These are phyloP conservation scores for Papiliotrema flavescens DNA, from an alignment of 1,284 basidiomycete species.

Conservation along the genomic window DNA sequence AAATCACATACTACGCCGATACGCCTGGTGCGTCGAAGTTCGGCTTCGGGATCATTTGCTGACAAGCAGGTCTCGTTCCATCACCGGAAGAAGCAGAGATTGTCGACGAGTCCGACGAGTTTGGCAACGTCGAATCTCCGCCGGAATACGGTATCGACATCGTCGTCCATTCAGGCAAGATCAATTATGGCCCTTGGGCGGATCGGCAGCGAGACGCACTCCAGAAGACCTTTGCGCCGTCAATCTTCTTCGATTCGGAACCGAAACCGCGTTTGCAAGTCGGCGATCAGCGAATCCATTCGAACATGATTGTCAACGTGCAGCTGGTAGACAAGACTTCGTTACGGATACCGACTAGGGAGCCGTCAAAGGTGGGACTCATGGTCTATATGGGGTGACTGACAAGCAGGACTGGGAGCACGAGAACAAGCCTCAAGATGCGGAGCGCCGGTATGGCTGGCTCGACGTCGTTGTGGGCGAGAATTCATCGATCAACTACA, in stretches of 20 bases:
- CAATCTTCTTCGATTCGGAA: slow-evolving; percentile 64
- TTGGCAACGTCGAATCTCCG: slow-evolving; percentile 79
- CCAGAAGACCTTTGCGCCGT: slow-evolving; percentile 76
- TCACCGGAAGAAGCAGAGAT: slow-evolving; percentile 48
- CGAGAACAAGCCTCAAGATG: slow-evolving; percentile 30
- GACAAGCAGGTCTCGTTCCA: slow-evolving; percentile 43
- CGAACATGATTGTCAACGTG: slow-evolving; percentile 69
- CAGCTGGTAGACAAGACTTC: slow-evolving; percentile 72
- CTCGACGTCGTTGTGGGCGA: slow-evolving; percentile 73
- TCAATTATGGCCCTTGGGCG: slow-evolving; percentile 90
- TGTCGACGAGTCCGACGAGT: slow-evolving; percentile 55
- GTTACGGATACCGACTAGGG: slow-evolving; percentile 77
- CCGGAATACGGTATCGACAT: slow-evolving; percentile 90
- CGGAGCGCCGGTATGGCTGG: slow-evolving; percentile 59
- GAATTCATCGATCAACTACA: slow-evolving; percentile 75
- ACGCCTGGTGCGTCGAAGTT: slow-evolving; percentile 43
- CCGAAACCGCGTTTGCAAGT: slow-evolving; percentile 60
- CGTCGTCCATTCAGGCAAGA: slow-evolving; percentile 64
- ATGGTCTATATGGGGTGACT: not conserved
- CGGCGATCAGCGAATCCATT: slow-evolving; percentile 77
- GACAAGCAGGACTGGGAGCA: slow-evolving; percentile 32
- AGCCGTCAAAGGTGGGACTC: slow-evolving; percentile 53
- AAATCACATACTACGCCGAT: slow-evolving; percentile 80
- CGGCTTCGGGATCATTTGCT: slow-evolving; percentile 37
- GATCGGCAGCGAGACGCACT: slow-evolving; percentile 78